Conservation (phyloP, 2,329 filamentous ascomycete species). For the Nemania diffusa region DNA sequence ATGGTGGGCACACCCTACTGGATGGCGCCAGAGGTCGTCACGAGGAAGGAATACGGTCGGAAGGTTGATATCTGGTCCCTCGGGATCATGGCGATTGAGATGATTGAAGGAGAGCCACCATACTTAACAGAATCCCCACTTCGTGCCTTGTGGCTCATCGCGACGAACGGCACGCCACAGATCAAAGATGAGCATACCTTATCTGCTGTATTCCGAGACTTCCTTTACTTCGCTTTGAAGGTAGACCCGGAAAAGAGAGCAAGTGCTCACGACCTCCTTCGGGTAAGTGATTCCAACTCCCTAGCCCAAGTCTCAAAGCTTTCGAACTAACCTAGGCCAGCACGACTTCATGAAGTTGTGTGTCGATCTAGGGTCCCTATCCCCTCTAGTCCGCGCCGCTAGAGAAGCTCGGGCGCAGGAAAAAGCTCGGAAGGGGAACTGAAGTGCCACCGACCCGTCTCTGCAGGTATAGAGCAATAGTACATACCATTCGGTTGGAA, state of each 20-base stretch:
- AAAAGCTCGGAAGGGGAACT: constrained; percentile 74
- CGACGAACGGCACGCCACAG: constrained; percentile 92
- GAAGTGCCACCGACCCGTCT: constrained; percentile 24
- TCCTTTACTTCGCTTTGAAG: constrained; percentile 91
- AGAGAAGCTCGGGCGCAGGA: constrained; percentile 87
- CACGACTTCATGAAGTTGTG: constrained; percentile 84
- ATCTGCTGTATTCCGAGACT: constrained; percentile 86
- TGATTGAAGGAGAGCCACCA: constrained; percentile 98
- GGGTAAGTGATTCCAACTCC: constrained; percentile 68
- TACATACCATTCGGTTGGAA: constrained; percentile 33
- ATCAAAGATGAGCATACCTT: constrained; percentile 93
- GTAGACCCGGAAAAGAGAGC: constrained; percentile 97
- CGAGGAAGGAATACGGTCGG: constrained; percentile 94
- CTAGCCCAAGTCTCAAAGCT: constrained; percentile 20
- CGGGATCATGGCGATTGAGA: constrained; percentile 99
- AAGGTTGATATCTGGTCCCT: constrained; percentile 99
- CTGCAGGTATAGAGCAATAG: constrained; percentile 10
- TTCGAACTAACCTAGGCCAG: constrained; percentile 56
- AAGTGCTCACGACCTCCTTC: constrained; percentile 90
- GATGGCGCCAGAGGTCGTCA: constrained; percentile 99
- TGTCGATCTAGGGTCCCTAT: constrained; percentile 78
- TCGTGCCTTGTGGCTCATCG: constrained; percentile 92
- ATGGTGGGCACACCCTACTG: constrained; percentile 99
- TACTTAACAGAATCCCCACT: constrained; percentile 96
- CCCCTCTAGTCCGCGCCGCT: constrained; percentile 87